Evolutionary conservation across 148 eudicot genomes (phyloP), one percentile per base, ranked within the genome.

Genomic region (Chenopodium album): DNA sequence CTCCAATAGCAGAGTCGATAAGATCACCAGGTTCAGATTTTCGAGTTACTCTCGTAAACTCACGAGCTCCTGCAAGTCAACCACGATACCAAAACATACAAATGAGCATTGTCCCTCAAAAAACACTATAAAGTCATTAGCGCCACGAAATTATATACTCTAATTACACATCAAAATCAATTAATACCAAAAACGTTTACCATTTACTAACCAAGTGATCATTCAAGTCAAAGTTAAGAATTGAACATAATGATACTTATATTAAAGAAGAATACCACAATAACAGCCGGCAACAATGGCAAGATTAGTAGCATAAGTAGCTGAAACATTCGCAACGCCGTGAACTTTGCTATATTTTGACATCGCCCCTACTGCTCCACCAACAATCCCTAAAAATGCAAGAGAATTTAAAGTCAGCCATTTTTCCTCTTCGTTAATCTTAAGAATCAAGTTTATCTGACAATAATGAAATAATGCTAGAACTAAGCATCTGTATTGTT

Each of bases 231-330:
- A 71, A 48, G 22, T 7, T 11, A 32, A 79, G 0, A 31, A 13
- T 31, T 17, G 48, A 67, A 28, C 20, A 4, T 3, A 41, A 37
- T 1, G 13, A 56, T 16, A 31, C 10, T 48, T 62, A 9, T 4
- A 19, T 54, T 4, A 19, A 37, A 68, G 23, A 60, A 22, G 22
- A 79, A 87, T 91, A 95, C 98, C 98, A 84, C 93, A 95, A 64
- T 95, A 95, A 82, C 90, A 89, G 32, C 92, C 98, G 32, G 94
- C 79, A 44, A 95, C 92, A 60, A 92, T 89, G 78, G 98, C 94
- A 52, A 91, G 85, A 89, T 95, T 93, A 60, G 98, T 77, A 26
- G 98, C 98, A 78, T 93, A 95, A 78, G 94, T 90, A 70, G 98
- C 87, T 71, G 98, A 85, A 48, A 91, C 89, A 71, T 88, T 89